Conservation (phyloP, 2,329 filamentous ascomycete genomes). For the Sarocladium strictum region DNA sequence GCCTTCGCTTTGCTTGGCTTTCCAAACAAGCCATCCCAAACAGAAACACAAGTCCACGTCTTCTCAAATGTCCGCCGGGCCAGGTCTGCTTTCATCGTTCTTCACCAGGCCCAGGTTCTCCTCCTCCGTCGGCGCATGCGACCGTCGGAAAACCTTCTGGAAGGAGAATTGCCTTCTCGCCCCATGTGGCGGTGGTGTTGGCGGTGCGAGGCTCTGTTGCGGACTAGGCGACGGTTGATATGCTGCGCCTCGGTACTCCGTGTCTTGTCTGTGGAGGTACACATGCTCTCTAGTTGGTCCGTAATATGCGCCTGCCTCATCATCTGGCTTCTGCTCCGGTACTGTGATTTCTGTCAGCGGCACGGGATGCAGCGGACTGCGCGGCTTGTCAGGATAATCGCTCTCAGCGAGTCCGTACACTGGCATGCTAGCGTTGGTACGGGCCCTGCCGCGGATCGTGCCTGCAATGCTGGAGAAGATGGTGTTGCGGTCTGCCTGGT, state of each 20-base stretch:
- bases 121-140: slow-evolving; percentile 61
- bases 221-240: slow-evolving; percentile 2
- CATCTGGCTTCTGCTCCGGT: slow-evolving; percentile 35
- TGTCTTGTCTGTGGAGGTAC: slow-evolving; percentile 38
- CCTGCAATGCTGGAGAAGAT: slow-evolving; percentile 52
- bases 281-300: slow-evolving; percentile 35
- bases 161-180: slow-evolving; percentile 85
- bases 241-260: slow-evolving; percentile 40
- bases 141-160: slow-evolving; percentile 64
- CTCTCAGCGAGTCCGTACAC: slow-evolving; percentile 26
- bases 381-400: slow-evolving; percentile 34
- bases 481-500: slow-evolving; percentile 41
- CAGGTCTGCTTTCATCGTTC: slow-evolving; percentile 45
- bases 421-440: slow-evolving; percentile 26
- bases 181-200: slow-evolving; percentile 53
- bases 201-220: slow-evolving; percentile 34
- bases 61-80: neutral
- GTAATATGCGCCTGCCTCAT: slow-evolving; percentile 36
- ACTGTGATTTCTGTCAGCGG: slow-evolving; percentile 57
- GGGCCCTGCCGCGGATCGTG: slow-evolving; percentile 37
- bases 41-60: neutral
- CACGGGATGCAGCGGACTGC: slow-evolving; percentile 55
- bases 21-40: neutral
- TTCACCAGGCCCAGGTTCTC: slow-evolving; percentile 79
- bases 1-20: neutral